These are phyloP conservation scores for Aureobasidium melanogenum DNA, from an alignment of 2,329 filamentous ascomycete genomes.

Conservation along the genomic window DNA sequence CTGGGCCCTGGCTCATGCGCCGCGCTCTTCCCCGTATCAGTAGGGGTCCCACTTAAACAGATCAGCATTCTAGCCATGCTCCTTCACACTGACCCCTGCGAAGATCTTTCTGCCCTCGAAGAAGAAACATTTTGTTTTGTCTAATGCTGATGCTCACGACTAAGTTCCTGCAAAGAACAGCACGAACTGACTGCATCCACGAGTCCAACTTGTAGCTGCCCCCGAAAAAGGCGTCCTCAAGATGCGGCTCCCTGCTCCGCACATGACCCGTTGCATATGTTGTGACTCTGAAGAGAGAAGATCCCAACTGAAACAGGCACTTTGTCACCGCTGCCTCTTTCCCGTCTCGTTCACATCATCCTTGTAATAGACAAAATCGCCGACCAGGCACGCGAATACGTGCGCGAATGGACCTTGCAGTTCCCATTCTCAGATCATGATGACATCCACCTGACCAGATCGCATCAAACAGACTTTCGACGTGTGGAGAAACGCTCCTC, in stretches of 20 bases:
- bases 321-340: background rate
- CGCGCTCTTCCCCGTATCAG: background rate
- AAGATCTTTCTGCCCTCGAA: background rate
- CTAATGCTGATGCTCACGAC: background rate
- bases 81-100: background rate
- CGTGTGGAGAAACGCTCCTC: background rate
- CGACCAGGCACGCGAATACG: background rate
- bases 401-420: background rate
- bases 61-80: background rate
- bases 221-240: background rate
- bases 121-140: background rate
- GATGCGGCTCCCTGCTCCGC: background rate
- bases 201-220: background rate
- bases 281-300: background rate
- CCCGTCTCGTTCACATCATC: background rate
- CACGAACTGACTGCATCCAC: too few relatives aligned
- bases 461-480: background rate
- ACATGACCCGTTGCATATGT: background rate
- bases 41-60: background rate
- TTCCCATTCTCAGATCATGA: background rate
- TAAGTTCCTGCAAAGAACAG: background rate
- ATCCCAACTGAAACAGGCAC: background rate
- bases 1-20: constrained; percentile 1
- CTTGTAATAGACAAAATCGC: background rate
- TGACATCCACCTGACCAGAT: constrained; percentile 3